A percentile compares a stretch with the other conserved stretches of the same genome.
Conservation (phyloP, 164 flowering plant species). For the Magnolia officinalis region DNA sequence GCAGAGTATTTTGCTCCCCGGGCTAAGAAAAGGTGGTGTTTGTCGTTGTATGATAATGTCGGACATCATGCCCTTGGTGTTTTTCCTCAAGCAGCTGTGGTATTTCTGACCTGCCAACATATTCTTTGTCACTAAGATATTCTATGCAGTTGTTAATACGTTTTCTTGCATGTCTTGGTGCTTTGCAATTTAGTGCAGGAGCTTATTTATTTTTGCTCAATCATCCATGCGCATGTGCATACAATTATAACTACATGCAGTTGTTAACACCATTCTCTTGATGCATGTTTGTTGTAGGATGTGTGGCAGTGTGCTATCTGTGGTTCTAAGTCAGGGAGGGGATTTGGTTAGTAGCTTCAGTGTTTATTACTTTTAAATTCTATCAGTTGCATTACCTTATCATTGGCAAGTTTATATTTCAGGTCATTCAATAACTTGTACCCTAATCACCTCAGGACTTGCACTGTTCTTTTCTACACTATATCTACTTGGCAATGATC, state of each 20-base stretch:
- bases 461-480: no score
- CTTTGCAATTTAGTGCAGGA: background rate
- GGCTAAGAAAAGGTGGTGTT: constrained; percentile 97
- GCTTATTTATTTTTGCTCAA: background rate
- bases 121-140: background rate
- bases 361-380: background rate
- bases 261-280: background rate
- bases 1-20: constrained; percentile 88
- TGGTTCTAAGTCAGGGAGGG: constrained; percentile 46
- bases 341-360: constrained; percentile 51
- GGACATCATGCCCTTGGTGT: constrained; percentile 93
- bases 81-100: constrained; percentile 92
- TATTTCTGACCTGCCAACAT: constrained; percentile 18
- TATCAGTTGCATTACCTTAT: background rate
- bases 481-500: no score
- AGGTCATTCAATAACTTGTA: background rate
- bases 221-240: background rate
- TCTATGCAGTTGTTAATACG: background rate
- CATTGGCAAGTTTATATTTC: no score
- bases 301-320: constrained; percentile 68
- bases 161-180: background rate
- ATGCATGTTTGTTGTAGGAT: constrained; percentile 43
- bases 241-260: background rate
- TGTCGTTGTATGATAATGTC: constrained; percentile 85
- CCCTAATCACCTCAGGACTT: background rate